Evolutionary conservation across 164 flowering plant genomes (phyloP).

Genomic region (Protea cynaroides): DNA sequence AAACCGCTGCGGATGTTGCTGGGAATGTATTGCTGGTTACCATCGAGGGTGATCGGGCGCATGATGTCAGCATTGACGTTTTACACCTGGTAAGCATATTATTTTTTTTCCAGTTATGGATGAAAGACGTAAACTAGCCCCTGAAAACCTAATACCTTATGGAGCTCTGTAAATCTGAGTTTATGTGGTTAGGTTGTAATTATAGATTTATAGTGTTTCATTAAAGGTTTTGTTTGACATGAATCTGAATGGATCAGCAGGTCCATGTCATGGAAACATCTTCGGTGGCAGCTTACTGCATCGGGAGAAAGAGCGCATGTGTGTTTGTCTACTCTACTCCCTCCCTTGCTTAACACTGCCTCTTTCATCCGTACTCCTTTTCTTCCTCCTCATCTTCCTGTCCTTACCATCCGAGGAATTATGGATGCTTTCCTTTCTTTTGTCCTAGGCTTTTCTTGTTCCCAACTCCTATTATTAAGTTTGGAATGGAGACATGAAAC

Average conservation of each 20-base stretch:
- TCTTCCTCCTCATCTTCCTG: constrained; percentile 35
- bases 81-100: constrained; percentile 79
- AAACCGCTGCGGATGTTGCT: constrained; percentile 83
- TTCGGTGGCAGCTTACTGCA: constrained; percentile 90
- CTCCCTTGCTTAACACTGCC: constrained; percentile 76
- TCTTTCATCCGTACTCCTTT: constrained; percentile 54
- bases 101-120: constrained; percentile 6
- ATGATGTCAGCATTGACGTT: constrained; percentile 93
- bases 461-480: constrained; percentile 7
- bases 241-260: constrained; percentile 94
- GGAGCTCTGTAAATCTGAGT: constrained; percentile 13
- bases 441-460: constrained; percentile 25
- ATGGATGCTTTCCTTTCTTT: constrained; percentile 20
- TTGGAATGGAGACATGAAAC: constrained; percentile 6
- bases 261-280: constrained; percentile 87
- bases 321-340: constrained; percentile 97
- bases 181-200: constrained; percentile 34
- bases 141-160: constrained; percentile 5
- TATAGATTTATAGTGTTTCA: constrained; percentile 39
- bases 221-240: constrained; percentile 57
- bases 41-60: constrained; percentile 83
- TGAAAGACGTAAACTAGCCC: constrained; percentile 17
- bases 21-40: constrained; percentile 96
- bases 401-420: constrained; percentile 31
- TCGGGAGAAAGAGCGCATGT: constrained; percentile 82